Conservation (phyloP, 768 basidiomycete species). For the Boletellus sp. region DNA sequence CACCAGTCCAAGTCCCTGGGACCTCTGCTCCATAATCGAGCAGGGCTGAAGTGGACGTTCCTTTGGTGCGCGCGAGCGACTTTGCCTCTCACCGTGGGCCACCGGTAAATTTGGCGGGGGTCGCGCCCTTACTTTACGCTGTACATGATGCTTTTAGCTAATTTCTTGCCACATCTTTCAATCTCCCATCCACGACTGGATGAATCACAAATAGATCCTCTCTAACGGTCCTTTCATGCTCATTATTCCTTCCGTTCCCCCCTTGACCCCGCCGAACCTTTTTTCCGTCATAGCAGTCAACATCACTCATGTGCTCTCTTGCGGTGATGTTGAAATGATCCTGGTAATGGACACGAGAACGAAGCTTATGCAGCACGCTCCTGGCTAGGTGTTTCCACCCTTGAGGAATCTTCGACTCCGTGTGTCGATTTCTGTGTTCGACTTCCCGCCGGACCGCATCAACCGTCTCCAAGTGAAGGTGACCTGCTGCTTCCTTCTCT, state of each 20-base stretch:
- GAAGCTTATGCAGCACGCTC: constrained; percentile 41
- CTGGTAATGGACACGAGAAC: constrained; percentile 52
- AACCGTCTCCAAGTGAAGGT: constrained; percentile 43
- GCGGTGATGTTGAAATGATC: constrained; percentile 56
- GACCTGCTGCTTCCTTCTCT: constrained; percentile 24
- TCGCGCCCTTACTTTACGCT: constrained; percentile 8
- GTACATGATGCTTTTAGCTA: constrained; percentile 12
- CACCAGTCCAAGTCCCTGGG: constrained; percentile 37
- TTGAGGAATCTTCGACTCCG: constrained; percentile 29
- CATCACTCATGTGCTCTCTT: constrained; percentile 71
- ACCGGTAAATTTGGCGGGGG: background rate
- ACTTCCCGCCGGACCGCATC: constrained; percentile 47
- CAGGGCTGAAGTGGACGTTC: background rate
- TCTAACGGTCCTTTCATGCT: constrained; percentile 22
- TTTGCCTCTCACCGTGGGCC: background rate
- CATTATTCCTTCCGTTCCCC: constrained; percentile 11
- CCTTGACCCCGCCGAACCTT: constrained; percentile 37
- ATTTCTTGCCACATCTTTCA: constrained; percentile 49
- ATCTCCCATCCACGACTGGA: constrained; percentile 63
- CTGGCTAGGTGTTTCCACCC: constrained; percentile 49
- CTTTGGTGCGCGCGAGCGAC: background rate
- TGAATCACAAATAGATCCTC: constrained; percentile 56
- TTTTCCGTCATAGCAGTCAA: constrained; percentile 71
- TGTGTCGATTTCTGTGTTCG: constrained; percentile 34
- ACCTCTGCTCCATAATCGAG: constrained; percentile 13